Conservation (phyloP, 1,284 basidiomycete species). For the Sporisorium iseilematis-ciliati region DNA sequence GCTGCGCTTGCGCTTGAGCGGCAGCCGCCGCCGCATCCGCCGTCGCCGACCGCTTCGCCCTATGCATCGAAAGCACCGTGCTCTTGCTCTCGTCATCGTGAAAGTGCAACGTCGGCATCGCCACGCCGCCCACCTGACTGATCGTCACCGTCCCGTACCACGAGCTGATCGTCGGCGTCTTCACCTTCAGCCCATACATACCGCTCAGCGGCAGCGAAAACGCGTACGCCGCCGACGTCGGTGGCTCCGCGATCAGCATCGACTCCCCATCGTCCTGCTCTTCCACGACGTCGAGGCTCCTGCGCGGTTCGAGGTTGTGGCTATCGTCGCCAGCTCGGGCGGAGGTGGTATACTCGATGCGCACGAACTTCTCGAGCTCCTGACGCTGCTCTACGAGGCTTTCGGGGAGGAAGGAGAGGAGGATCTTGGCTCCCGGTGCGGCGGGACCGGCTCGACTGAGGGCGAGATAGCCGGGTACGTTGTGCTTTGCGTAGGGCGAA, state of each 20-base stretch:
- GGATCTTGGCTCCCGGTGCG: slow-evolving; percentile 33
- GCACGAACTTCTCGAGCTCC: slow-evolving; percentile 83
- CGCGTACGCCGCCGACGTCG: slow-evolving; percentile 77
- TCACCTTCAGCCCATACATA: slow-evolving; percentile 88
- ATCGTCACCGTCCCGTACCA: slow-evolving; percentile 81
- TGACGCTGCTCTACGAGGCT: slow-evolving; percentile 74
- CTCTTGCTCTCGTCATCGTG: slow-evolving; percentile 82
- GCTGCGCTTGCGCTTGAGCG: slow-evolving; percentile 38
- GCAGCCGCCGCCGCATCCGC: slow-evolving; percentile 23
- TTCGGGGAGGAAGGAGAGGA: slow-evolving; percentile 74
- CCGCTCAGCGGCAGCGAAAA: slow-evolving; percentile 91
- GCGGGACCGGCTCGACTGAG: slow-evolving; percentile 35
- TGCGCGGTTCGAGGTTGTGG: slow-evolving; percentile 60
- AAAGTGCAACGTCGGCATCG: slow-evolving; percentile 90
- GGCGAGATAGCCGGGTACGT: slow-evolving; percentile 84
- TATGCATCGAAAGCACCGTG: slow-evolving; percentile 51
- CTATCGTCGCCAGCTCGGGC: slow-evolving; percentile 33
- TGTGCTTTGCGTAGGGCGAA: slow-evolving; percentile 88
- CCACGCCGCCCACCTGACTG: slow-evolving; percentile 88
- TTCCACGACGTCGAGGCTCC: slow-evolving; percentile 73
- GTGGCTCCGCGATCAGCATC: slow-evolving; percentile 50
- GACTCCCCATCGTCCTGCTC: slow-evolving; percentile 34
- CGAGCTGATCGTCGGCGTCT: slow-evolving; percentile 73
- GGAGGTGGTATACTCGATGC: slow-evolving; percentile 79
- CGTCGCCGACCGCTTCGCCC: slow-evolving; percentile 22